phyloP scores from a whole-genome alignment of 345 rosid species.

The Abelmoschus esculentus region DNA sequence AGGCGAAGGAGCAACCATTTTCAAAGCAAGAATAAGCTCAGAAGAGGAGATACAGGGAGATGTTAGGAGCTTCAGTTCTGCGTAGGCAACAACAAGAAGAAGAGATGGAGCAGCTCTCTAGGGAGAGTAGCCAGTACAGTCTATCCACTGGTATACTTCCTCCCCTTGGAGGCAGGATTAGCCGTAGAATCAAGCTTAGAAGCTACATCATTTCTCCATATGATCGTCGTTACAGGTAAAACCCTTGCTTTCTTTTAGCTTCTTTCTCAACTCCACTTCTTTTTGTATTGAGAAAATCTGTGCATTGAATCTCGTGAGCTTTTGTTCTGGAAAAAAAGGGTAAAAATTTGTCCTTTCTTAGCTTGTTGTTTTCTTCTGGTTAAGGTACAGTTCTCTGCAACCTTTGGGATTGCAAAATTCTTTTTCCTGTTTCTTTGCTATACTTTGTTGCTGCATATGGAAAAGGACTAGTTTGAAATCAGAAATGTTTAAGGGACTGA shows the following conservation, averaged over 20 bases:
- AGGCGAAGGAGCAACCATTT: neutral
- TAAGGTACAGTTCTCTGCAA: neutral
- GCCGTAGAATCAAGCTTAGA: slow-evolving; percentile 59
- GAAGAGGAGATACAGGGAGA: slow-evolving; percentile 15
- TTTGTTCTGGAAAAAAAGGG: neutral
- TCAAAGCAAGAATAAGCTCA: neutral
- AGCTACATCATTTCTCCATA: slow-evolving; percentile 62
- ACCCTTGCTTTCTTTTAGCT: neutral
- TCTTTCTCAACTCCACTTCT: neutral
- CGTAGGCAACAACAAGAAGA: slow-evolving; percentile 43
- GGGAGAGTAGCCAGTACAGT: slow-evolving; percentile 85
- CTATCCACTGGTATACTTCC: slow-evolving; percentile 79
- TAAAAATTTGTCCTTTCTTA: neutral
- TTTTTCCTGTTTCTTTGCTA: neutral
- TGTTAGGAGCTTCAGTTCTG: slow-evolving; percentile 25
- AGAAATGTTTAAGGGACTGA: too few relatives aligned
- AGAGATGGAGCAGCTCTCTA: slow-evolving; percentile 55
- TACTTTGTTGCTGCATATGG: neutral
- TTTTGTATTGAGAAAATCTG: neutral
- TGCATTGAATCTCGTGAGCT: slow-evolving; percentile 21
- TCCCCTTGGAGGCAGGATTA: slow-evolving; percentile 81
- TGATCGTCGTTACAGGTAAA: slow-evolving; percentile 72
- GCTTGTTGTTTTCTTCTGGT: neutral
- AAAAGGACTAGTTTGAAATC: too few relatives aligned
- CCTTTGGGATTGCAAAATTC: slow-evolving; percentile 9